Conservation (phyloP, 352 stramenopile species). For the Phytophthora quininea region DNA sequence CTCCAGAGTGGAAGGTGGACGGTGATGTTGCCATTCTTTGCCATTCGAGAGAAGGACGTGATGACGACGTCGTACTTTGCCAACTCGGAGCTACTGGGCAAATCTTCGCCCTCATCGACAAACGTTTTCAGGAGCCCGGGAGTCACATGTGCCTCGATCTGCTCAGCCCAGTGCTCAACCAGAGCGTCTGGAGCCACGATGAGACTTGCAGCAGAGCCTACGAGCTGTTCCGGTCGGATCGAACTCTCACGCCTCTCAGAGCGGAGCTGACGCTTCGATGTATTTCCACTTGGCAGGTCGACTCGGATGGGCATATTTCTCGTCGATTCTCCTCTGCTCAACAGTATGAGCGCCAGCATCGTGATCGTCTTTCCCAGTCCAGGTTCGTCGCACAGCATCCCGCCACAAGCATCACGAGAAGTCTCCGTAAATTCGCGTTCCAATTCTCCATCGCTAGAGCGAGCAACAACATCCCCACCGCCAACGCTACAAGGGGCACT, state of each 20-base stretch:
- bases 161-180: conserved; percentile 74
- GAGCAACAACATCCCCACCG: conserved; percentile 11
- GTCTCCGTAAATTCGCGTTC: conserved; percentile 54
- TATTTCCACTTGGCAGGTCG: conserved; percentile 9
- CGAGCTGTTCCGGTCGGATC: conserved; percentile 27
- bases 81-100: conserved; percentile 36
- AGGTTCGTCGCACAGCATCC: conserved; percentile 80
- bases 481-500: conserved; percentile 31
- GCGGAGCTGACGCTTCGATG: conserved; percentile 17
- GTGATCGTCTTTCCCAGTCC: conserved; percentile 84
- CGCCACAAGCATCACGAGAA: conserved; percentile 62
- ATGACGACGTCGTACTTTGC: conserved; percentile 71
- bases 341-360: conserved; percentile 76
- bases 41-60: conserved; percentile 64
- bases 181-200: conserved; percentile 69
- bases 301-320: conserved; percentile 8
- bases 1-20: conserved; percentile 56
- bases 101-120: conserved; percentile 35
- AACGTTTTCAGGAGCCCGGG: conserved; percentile 35
- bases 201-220: conserved; percentile 50
- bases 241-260: conserved; percentile 7
- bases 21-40: conserved; percentile 62
- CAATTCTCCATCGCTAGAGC: conserved; percentile 10
- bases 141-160: conserved; percentile 59
- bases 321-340: conserved; percentile 60